phyloP scores from a whole-genome alignment of 805 yeast species.

The Yamadazyma philogaea region DNA sequence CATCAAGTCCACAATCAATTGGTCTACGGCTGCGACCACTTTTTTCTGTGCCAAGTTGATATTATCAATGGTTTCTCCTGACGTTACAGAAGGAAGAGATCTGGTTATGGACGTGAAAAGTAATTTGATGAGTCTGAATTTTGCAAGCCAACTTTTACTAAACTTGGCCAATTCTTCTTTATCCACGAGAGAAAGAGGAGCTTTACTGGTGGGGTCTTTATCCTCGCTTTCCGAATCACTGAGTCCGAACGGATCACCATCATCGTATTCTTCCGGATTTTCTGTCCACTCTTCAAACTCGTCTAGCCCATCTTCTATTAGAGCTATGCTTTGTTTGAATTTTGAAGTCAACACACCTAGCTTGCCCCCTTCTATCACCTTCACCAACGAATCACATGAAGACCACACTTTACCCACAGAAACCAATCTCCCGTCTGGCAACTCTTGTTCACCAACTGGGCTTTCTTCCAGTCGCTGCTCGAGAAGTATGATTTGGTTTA shows the following conservation, averaged over 20 bases:
- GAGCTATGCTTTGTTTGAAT: conserved; percentile 40
- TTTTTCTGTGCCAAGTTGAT: conserved; percentile 42
- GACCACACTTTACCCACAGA: conserved; percentile 53
- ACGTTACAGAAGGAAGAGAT: conserved; percentile 47
- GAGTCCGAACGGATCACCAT: conserved; percentile 54
- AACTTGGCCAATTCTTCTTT: conserved; percentile 33
- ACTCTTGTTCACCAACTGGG: conserved; percentile 9
- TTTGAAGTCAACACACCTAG: conserved; percentile 49
- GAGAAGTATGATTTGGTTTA: conserved; percentile 24
- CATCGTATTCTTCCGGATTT: conserved; percentile 51
- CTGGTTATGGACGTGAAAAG: conserved; percentile 57
- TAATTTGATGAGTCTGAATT: conserved; percentile 55
- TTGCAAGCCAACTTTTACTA: conserved; percentile 49
- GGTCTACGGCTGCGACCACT: conserved; percentile 52
- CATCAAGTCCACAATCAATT: conserved; percentile 55
- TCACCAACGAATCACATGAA: conserved; percentile 50
- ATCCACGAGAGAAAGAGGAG: conserved; percentile 17
- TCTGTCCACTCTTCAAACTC: conserved; percentile 71
- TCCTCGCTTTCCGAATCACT: conserved; percentile 27
- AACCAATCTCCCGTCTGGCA: conserved; percentile 23
- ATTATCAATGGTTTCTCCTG: conserved; percentile 46
- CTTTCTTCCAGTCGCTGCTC: conserved; percentile 9
- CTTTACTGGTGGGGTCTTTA: conserved; percentile 14
- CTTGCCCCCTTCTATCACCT: conserved; percentile 47
- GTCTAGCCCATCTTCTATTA: conserved; percentile 57